Conservation (phyloP, 1,139 yeast genomes). For the Debaryomyces fabryi region DNA sequence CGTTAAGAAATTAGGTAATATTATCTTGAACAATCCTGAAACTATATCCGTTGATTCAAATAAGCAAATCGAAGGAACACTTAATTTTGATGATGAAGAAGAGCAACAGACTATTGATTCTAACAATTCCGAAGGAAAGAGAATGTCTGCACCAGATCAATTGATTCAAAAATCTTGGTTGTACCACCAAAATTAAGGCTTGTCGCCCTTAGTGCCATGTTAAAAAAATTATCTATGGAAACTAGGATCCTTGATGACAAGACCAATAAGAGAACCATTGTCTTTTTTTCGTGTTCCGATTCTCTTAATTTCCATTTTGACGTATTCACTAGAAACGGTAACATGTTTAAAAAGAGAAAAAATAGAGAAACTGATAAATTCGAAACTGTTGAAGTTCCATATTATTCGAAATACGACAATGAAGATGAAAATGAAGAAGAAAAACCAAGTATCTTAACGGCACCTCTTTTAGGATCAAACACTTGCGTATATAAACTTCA, state of each 20-base stretch:
- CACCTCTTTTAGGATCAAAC: conserved; percentile 54
- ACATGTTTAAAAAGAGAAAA: conserved; percentile 35
- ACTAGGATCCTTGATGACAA: conserved; percentile 17
- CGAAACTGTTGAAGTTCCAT: conserved; percentile 21
- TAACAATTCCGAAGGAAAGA: conserved; percentile 3
- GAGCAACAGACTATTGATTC: conserved; percentile 33
- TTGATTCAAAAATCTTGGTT: conserved; percentile 71
- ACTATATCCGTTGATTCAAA: conserved; percentile 50
- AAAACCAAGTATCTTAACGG: conserved; percentile 47
- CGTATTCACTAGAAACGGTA: conserved; percentile 64
- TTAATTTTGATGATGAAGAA: conserved; percentile 46
- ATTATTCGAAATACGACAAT: conserved; percentile 20
- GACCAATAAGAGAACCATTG: conserved; percentile 60
- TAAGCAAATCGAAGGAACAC: conserved; percentile 31
- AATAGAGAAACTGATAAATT: conserved; percentile 28
- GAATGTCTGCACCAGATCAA: conserved; percentile 78
- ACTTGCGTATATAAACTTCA: conserved; percentile 76
- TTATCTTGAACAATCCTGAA: conserved; percentile 71
- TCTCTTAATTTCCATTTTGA: conserved; percentile 91
- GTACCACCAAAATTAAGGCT: conserved; percentile 91
- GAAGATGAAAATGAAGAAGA: conserved; percentile 29
- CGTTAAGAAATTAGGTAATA: conserved; percentile 78
- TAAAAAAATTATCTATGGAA: conserved; percentile 50
- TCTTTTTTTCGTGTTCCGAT: conserved; percentile 91
- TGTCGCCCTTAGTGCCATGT: conserved; percentile 72